These are phyloP conservation scores for Brassica balearica DNA, from an alignment of 441 rosid species.

Conservation along the genomic window DNA sequence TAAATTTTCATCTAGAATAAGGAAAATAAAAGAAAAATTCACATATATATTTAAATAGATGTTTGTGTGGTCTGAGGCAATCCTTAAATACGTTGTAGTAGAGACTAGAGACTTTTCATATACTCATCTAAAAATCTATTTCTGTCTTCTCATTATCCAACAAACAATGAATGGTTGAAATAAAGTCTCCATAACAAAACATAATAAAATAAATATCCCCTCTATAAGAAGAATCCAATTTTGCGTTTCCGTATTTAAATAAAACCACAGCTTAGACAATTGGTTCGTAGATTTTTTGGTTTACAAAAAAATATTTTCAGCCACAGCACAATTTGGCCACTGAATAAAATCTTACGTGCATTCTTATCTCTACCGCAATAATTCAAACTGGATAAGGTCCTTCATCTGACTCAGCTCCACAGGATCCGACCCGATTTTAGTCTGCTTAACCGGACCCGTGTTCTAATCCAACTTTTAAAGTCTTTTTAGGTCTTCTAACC, in stretches of 20 bases:
- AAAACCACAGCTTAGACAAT: no score
- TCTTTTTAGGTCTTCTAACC: not conserved
- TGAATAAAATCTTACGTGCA: conserved; percentile 29
- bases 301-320: not conserved
- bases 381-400: conserved; percentile 42
- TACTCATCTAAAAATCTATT: not conserved
- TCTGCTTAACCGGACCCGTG: conserved; percentile 30
- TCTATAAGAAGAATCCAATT: no score
- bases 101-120: conserved; percentile 30
- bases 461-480: not conserved
- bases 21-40: not conserved
- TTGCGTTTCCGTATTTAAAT: no score
- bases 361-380: conserved; percentile 42
- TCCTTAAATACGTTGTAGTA: not conserved
- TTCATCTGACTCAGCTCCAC: conserved; percentile 38
- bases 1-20: no score
- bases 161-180: conserved; percentile 20
- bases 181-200: no score
- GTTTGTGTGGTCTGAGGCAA: conserved; percentile 37
- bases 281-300: no score
- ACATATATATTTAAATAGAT: not conserved
- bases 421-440: conserved; percentile 30
- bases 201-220: no score
- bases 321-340: conserved; percentile 33
- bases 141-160: conserved; percentile 32